Evolutionary conservation across 2,329 filamentous ascomycete species (phyloP), one percentile per base, ranked within the genome.

Genomic region (Fragosphaeria purpurea): DNA sequence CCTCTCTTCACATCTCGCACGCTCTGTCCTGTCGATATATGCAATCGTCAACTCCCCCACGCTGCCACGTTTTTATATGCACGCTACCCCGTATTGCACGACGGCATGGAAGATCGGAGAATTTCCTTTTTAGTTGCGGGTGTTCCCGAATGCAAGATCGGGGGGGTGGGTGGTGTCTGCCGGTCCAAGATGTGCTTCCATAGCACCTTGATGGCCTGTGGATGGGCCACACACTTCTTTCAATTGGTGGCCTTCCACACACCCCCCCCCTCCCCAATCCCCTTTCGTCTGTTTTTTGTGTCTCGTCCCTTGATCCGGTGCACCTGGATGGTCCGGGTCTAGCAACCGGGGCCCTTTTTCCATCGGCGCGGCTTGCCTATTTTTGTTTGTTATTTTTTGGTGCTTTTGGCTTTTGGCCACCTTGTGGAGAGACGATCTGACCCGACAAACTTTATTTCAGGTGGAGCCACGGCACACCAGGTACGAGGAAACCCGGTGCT

Each of bases 401-500:
- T 51, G 42, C 8, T 41, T 48, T 47, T 50, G 4, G 37, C 13
- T 46, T 40, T 13, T 40, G 33, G 38, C 46, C 41, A 31, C 30
- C 13, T 56, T 52, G 51, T 62, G 53, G 51, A 50, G 41, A 48
- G 30, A 44, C 37, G 48, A 51, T 64, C 63, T 65, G 57, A 65
- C 62, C 50, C 22, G 22, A 48, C 33, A 48, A 50, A 58, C 53
- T 58, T 50, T 50, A 57, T 56, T 60, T 37, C 68, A 88, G 85
- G 85, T 73, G 84, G 84, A 69, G 81, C 84, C 67, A 75, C 78
- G 59, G 79, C 78, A 61, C 85, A 88, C 68, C 83, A 87, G 82
- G 83, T 86, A 83, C 72, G 72, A 63, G 62, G 58, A 59, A 50
- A 48, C 56, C 53, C 55, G 55, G 55, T 37, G 58, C 49, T 47